Evolutionary conservation across 1,284 basidiomycete genomes (phyloP).

Genomic region (Trametes versicolor): DNA sequence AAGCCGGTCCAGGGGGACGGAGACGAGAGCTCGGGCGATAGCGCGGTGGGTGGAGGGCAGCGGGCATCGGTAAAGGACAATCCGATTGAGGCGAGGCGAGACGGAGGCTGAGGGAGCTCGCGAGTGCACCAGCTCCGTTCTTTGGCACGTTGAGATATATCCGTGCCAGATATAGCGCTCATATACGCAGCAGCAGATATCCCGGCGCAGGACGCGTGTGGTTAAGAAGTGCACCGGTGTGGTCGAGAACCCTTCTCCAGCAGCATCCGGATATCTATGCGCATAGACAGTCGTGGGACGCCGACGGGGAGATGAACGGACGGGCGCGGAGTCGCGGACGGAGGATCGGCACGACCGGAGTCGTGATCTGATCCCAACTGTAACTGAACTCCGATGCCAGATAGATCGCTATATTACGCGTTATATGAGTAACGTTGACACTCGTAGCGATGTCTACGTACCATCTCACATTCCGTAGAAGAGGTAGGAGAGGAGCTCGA

Average conservation of each 20-base stretch:
- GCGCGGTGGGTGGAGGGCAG: not conserved
- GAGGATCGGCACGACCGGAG: conserved; percentile 4
- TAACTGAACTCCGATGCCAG: conserved; percentile 1
- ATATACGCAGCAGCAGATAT: not conserved
- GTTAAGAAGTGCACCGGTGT: conserved; percentile 2
- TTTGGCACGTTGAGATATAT: not conserved
- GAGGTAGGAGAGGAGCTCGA: too few species aligned
- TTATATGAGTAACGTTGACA: not conserved
- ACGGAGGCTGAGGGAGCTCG: not conserved
- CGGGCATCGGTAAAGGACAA: not conserved
- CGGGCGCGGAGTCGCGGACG: not conserved
- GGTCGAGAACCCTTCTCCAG: not conserved
- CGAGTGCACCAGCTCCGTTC: not conserved
- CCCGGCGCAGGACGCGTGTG: not conserved
- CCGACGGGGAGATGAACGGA: not conserved
- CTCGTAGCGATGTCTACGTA: not conserved
- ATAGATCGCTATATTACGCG: conserved; percentile 10
- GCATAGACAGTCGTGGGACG: conserved; percentile 5
- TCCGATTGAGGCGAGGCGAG: not conserved
- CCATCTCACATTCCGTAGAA: not conserved
- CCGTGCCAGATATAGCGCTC: not conserved
- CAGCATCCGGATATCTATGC: conserved; percentile 6
- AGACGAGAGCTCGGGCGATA: conserved; percentile 10
- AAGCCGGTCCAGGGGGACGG: conserved; percentile 12
- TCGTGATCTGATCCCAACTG: conserved; percentile 19